Percentiles rank a stretch among this genome's conserved stretches.
Evolutionary conservation across 2,329 filamentous ascomycete genomes (phyloP).

Genomic region (Xylariaceae sp.): DNA sequence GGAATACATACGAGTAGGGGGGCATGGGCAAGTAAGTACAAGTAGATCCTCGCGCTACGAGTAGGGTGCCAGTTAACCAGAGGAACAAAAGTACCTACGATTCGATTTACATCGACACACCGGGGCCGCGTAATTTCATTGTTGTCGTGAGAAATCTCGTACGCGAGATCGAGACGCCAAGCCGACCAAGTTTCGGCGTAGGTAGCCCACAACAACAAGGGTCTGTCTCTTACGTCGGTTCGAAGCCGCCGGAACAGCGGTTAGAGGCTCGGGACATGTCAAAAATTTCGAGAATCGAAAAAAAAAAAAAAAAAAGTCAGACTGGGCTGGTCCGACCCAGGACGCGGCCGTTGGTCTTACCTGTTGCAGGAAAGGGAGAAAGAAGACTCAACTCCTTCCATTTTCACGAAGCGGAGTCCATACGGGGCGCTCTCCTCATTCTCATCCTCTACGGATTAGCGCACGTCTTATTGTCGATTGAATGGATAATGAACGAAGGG

Average conservation of each 20-base stretch:
- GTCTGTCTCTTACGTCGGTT: background rate
- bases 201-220: background rate
- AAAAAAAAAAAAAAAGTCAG: background rate
- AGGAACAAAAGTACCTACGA: background rate
- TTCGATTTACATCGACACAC: background rate
- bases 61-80: background rate
- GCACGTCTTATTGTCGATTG: background rate
- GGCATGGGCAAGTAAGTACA: background rate
- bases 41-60: background rate
- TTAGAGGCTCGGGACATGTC: slow-evolving; percentile 9
- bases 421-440: background rate
- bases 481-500: background rate
- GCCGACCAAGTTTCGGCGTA: slow-evolving; percentile 5
- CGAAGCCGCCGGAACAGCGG: slow-evolving; percentile 3
- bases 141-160: background rate
- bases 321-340: slow-evolving; percentile 5
- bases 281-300: background rate
- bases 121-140: background rate
- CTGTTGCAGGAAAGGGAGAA: background rate
- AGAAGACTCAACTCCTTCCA: slow-evolving; percentile 1
- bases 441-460: background rate
- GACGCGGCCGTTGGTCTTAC: slow-evolving; percentile 1
- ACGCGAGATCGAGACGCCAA: background rate
- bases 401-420: background rate
- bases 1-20: background rate